Base-by-base conservation (phyloP, 1,284 basidiomycete genomes). In the Pholiota adiposa region DNA sequence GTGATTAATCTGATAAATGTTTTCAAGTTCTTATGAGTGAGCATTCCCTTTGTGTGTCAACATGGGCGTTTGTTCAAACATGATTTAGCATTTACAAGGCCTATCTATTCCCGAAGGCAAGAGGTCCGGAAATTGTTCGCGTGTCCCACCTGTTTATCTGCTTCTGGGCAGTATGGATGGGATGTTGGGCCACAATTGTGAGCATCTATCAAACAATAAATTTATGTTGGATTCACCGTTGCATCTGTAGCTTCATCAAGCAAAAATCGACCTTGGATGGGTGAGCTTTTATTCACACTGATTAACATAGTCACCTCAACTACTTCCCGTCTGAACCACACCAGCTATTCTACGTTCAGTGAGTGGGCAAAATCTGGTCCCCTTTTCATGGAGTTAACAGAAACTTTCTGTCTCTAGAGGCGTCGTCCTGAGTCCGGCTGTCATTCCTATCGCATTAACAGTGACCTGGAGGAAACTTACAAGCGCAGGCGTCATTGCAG, bases 101-200 rank as follows among this genome's bases (percentile, higher is more conserved):
- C 0, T 85, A 83, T 65, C 76, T 76, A 56, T 70, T 77, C 18
- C n/a, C 79, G 1, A 72, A 79, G 14, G 82, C 84, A 0, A 75
- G 72, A 43, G 79, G 79, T n/a, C 68, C 73, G 11, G 79, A 84
- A 65, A 80, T 85, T 29, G 81, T 85, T 18, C 75, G 76, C 52
- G 77, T 79, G 34, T 82, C 83, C 7, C 84, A 86, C 68, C 73
- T 72, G 58, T 85, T 87, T 57, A 79, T 85, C 51, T 81, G 78
- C 56, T 77, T 84, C 50, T 90, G 84, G 81, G 84, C 83, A 0
- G 62, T 90, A 31, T 82, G 86, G 76, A 88, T 90, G 79, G 86
- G 80, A 0, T 77, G 75, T 55, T 81, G 81, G 80, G 77, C 77
- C 12, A 76, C 77, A 5, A 82, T 82, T 55, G 80, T 81, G 56